phyloP scores from a whole-genome alignment of 2,329 filamentous ascomycete genomes.

The Sporothrix humicola region DNA sequence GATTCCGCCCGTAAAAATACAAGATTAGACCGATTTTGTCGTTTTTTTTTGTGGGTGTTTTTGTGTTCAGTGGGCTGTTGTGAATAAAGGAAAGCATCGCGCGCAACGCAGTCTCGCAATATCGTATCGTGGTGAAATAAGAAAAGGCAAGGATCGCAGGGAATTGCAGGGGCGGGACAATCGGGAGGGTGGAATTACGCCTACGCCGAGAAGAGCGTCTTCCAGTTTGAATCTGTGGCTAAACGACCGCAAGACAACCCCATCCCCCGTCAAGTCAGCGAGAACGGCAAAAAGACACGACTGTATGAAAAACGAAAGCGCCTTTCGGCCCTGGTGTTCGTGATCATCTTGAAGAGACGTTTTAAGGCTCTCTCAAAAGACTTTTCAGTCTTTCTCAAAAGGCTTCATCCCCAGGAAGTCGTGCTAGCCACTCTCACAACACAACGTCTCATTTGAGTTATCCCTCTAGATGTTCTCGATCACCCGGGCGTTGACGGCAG shows the following conservation, averaged over 20 bases:
- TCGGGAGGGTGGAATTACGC: background rate
- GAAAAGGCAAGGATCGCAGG: background rate
- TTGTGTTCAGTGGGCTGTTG: background rate
- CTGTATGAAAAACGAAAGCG: slow-evolving; percentile 8
- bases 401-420: slow-evolving; percentile 39
- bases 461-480: slow-evolving; percentile 79
- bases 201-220: slow-evolving; percentile 18
- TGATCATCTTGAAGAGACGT: background rate
- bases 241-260: slow-evolving; percentile 13
- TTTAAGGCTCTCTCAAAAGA: too few relatives aligned
- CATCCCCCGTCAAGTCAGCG: slow-evolving; percentile 22
- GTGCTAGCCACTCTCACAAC: slow-evolving; percentile 40
- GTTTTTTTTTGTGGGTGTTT: slow-evolving; percentile 20
- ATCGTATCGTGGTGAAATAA: background rate
- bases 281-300: background rate
- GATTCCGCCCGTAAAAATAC: slow-evolving; percentile 17
- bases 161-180: background rate
- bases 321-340: slow-evolving; percentile 1
- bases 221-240: slow-evolving; percentile 24
- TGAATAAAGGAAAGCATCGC: background rate
- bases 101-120: slow-evolving; percentile 9
- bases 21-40: slow-evolving; percentile 10
- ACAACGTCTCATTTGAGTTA: background rate
- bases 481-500: slow-evolving; percentile 79
- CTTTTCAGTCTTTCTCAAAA: too few relatives aligned